These are phyloP conservation scores for Peltaster fructicola DNA, from an alignment of 2,329 filamentous ascomycete species.

Conservation along the genomic window DNA sequence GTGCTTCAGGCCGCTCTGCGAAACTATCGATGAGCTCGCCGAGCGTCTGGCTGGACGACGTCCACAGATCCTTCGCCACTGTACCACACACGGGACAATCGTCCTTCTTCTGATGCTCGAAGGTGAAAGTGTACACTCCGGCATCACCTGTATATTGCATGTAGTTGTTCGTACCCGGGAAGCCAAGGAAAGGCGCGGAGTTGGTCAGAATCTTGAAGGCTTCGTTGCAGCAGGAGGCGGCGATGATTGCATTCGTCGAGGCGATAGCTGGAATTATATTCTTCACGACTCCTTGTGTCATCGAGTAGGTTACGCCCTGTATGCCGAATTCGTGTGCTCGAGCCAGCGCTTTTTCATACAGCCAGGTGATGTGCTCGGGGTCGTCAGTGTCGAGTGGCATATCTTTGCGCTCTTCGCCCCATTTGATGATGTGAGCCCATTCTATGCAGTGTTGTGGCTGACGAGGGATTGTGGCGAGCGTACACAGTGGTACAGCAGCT, in stretches of 20 bases:
- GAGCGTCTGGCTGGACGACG: conserved; percentile 55
- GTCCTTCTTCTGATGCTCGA: conserved; percentile 80
- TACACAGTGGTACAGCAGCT: conserved; percentile 90
- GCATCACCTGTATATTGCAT: conserved; percentile 99
- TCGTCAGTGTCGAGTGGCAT: conserved; percentile 86
- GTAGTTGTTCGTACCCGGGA: conserved; percentile 59
- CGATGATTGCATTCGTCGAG: conserved; percentile 92
- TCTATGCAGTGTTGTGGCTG: conserved; percentile 97
- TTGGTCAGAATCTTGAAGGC: conserved; percentile 83
- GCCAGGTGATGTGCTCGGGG: conserved; percentile 92
- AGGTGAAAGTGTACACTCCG: conserved; percentile 91
- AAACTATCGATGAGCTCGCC: conserved; percentile 74
- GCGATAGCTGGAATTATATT: conserved; percentile 99
- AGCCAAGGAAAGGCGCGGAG: conserved; percentile 61
- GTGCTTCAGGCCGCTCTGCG: conserved; percentile 67
- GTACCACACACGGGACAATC: conserved; percentile 93
- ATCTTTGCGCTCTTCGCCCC: conserved; percentile 57
- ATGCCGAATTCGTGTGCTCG: conserved; percentile 84
- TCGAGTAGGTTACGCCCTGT: conserved; percentile 76
- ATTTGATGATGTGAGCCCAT: conserved; percentile 96
- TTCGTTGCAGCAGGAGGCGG: conserved; percentile 90
- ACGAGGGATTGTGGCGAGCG: conserved; percentile 84
- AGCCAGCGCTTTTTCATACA: conserved; percentile 66
- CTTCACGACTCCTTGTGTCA: conserved; percentile 95
- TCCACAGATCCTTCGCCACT: conserved; percentile 53